Evolutionary conservation across 805 yeast genomes (phyloP), one percentile per base, ranked within the genome.

Genomic region (Kuraishia ogatae): DNA sequence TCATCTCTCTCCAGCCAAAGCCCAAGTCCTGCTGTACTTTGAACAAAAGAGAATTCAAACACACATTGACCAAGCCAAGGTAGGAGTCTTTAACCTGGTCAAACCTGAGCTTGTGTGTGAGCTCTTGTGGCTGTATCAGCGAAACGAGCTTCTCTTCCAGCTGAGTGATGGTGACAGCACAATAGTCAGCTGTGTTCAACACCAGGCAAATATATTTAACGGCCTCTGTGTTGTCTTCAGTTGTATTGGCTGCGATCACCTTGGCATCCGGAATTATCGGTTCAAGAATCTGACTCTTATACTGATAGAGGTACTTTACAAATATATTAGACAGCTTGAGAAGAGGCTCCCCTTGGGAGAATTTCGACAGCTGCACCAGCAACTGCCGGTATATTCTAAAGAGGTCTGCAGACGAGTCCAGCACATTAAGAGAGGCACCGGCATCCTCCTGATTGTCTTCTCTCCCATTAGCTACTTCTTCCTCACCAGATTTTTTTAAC

Each of bases 141-240:
- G 67, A 77, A 61, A 50, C 73, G 73, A 64, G 68, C 61, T 81
- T 81, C 24, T 85, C 87, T 61, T 84, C 90, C 50, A 94, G 71
- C 65, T 94, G 97, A 13, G 77, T 78, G 1, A 85, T 81, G 2
- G 97, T 94, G 11, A 82, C 75, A 19, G 89, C 80, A 57, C 96
- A 85, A 66, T 92, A 94, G 65, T 93, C 97, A 0, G 96, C 90
- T 0, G 99, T 93, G 61, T 90, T 89, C 39, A 93, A 71, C 10
- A 91, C 79, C 64, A 89, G 72, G 28, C 94, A 84, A 1, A 88
- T 75, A 57, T 86, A 81, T 50, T 77, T 78, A 20, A 89, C 71
- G 0, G 89, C 84, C 60, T 87, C 93, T 13, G 78, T 71, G 26
- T 82, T 78, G 28, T 71, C 63, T 47, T 62, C 55, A 1, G 67